Conservation (phyloP, 2,329 filamentous ascomycete genomes). For the Immersiporthe knoxdaviesiana region DNA sequence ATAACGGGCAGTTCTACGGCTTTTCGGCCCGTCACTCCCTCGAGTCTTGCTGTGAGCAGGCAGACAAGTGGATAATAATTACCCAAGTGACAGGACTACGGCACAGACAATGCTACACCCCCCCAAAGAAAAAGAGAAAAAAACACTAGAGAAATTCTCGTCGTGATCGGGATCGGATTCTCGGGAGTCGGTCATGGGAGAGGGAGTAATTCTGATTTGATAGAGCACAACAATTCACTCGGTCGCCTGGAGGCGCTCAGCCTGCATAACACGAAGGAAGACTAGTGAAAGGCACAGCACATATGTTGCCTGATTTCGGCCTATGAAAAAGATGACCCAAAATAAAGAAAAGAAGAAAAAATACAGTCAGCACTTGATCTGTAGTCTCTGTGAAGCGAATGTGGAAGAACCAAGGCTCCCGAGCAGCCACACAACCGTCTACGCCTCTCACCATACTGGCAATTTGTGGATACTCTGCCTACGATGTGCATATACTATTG, state of each 20-base stretch:
- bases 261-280: background rate
- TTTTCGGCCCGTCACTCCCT: background rate
- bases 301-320: background rate
- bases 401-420: background rate
- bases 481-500: background rate
- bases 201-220: background rate
- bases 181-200: background rate
- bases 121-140: too few species aligned
- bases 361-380: background rate
- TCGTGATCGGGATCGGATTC: too few species aligned
- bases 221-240: background rate
- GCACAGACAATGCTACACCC: too few species aligned
- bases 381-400: background rate
- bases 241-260: background rate
- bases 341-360: background rate
- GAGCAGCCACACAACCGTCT: background rate
- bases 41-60: background rate
- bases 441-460: background rate
- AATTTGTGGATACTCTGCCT: background rate
- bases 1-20: too few species aligned
- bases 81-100: too few species aligned
- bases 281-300: conserved; percentile 1
- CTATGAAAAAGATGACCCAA: background rate
- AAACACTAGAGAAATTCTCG: too few species aligned
- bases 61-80: background rate